These are phyloP conservation scores for Akanthomyces dipterigenus DNA, from an alignment of 2,329 filamentous ascomycete species.

Conservation along the genomic window DNA sequence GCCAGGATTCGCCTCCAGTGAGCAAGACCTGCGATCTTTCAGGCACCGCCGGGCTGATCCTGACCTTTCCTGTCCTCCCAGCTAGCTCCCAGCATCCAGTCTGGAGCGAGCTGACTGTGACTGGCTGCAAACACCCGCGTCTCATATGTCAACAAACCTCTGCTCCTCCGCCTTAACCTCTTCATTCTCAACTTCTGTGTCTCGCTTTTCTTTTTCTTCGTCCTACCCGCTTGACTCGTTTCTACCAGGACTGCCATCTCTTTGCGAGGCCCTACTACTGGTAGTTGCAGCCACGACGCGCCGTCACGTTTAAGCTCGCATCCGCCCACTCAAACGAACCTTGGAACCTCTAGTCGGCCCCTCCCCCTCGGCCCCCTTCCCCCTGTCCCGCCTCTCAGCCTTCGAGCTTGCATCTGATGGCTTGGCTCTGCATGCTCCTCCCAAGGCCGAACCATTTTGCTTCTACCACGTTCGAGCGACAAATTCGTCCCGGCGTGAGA, in stretches of 20 bases:
- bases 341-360: conserved; percentile 10
- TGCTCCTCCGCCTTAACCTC: neutral
- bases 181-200: neutral
- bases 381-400: conserved; percentile 8
- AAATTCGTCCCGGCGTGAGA: neutral
- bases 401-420: conserved; percentile 8
- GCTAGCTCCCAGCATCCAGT: neutral
- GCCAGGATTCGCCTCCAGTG: neutral
- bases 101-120: neutral
- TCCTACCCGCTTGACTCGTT: neutral
- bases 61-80: neutral
- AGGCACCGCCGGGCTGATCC: neutral
- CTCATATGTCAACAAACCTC: neutral
- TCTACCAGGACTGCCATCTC: neutral
- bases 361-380: conserved; percentile 10
- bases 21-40: neutral
- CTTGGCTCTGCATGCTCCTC: conserved; percentile 3
- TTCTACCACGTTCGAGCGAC: conserved; percentile 2
- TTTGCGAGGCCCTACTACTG: neutral
- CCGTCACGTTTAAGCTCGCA: conserved; percentile 7
- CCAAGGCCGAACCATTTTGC: conserved; percentile 1
- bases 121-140: conserved; percentile 4
- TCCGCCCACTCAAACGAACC: conserved; percentile 8
- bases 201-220: neutral
- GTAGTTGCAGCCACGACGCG: neutral